Base-by-base conservation (phyloP, 75 land plant genomes). In the Ceratopteris richardii region DNA sequence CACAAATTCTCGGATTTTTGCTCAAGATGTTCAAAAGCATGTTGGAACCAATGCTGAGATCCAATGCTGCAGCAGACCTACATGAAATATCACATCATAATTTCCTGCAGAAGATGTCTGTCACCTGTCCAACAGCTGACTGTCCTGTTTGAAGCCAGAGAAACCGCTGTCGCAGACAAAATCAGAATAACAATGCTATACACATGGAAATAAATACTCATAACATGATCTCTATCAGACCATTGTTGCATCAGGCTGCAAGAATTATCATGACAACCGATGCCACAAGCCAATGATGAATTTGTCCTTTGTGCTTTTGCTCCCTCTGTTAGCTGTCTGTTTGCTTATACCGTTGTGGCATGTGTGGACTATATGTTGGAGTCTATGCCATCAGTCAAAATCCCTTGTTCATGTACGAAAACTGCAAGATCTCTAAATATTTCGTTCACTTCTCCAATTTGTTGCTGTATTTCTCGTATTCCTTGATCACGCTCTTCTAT, bases 371-470 rank as follows among this genome's bases (percentile, higher is more conserved):
- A 66, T 24, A 72, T 48, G 37, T 72, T 57, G 29, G 71, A 52
- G 58, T 63, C 77, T 24, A 77, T 77, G 48, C 82, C n/a, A n/a
- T n/a, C n/a, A n/a, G n/a, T n/a, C n/a, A n/a, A n/a, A n/a, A n/a
- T n/a, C n/a, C n/a, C n/a, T 68, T 81, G 83, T 11, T 81, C 82
- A 66, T 81, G 72, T 44, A 81, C 82, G 22, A 81, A 60, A 11
- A 79, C 82, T 3, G 82, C 83, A 51, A 81, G 72, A 48, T 81
- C 83, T 60, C 79, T 79, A 58, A 79, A n/a, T n/a, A n/a, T n/a
- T n/a, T n/a, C n/a, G n/a, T n/a, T n/a, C n/a, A n/a, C n/a, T n/a
- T n/a, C n/a, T n/a, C n/a, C n/a, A n/a, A n/a, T n/a, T n/a, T n/a
- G n/a, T n/a, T n/a, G n/a, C n/a, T n/a, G n/a, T n/a, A 81, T 78